phyloP scores from a whole-genome alignment of 2,329 filamentous ascomycete genomes.

The Cladosporium sphaerospermum region DNA sequence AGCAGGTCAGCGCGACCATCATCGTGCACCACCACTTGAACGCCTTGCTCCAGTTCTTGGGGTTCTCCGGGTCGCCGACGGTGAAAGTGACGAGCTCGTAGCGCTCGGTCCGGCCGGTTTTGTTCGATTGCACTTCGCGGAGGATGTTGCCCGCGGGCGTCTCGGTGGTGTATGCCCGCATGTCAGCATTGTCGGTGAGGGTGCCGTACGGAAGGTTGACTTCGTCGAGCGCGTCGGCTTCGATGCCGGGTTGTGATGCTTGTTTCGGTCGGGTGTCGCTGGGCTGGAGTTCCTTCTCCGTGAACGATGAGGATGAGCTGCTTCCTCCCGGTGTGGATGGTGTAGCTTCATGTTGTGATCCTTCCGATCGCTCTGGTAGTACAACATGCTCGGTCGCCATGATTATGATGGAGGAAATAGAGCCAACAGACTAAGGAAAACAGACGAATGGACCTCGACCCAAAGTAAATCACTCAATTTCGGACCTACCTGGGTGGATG shows the following conservation, averaged over 20 bases:
- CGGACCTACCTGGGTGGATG: not conserved
- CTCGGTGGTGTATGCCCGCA: slow-evolving; percentile 25
- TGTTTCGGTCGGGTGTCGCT: not conserved
- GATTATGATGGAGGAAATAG: not conserved
- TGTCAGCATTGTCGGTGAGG: slow-evolving; percentile 19
- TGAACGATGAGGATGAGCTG: slow-evolving; percentile 1
- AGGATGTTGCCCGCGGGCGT: slow-evolving; percentile 19
- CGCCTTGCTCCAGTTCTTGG: slow-evolving; percentile 26
- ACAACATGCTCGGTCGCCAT: slow-evolving; percentile 7
- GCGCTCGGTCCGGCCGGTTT: slow-evolving; percentile 26
- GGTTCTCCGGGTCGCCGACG: slow-evolving; percentile 40
- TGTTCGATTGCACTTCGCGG: slow-evolving; percentile 21
- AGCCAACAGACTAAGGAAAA: not conserved
- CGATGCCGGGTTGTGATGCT: not conserved
- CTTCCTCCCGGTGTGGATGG: not conserved
- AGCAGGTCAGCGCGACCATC: slow-evolving; percentile 60
- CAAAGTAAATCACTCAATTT: no score
- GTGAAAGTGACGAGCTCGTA: slow-evolving; percentile 66
- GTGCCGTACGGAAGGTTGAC: slow-evolving; percentile 22
- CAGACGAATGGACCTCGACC: not conserved
- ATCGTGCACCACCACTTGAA: slow-evolving; percentile 53
- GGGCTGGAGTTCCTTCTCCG: not conserved
- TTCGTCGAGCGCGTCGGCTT: slow-evolving; percentile 7
- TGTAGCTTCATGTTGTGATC: not conserved
- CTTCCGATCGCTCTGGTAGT: not conserved